A percentile compares a stretch with the other conserved stretches of the same genome.
Conservation (phyloP, 1,139 yeast genomes). For the Zygoascus sp. region DNA sequence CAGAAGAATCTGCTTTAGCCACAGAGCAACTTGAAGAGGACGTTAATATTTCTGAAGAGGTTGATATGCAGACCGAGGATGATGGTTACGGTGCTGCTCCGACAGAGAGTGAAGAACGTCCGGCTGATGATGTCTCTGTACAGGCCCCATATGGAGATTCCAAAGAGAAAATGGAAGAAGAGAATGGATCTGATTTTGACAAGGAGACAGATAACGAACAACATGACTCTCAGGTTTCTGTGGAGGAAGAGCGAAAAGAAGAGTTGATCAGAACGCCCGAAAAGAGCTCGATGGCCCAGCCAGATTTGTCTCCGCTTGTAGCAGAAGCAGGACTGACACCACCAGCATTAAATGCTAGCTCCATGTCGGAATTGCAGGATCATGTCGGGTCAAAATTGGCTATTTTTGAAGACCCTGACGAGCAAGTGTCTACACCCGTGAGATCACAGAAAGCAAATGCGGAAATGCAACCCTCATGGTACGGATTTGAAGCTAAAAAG, state of each 20-base stretch:
- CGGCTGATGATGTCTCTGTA: no score
- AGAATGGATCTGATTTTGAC: no score
- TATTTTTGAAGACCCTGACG: slow-evolving; percentile 20
- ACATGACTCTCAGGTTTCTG: no score
- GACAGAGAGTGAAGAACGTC: no score
- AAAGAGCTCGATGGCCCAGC: background rate
- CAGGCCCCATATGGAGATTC: no score
- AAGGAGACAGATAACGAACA: no score
- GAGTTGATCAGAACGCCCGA: no score
- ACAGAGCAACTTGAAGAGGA: background rate
- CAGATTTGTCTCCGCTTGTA: background rate
- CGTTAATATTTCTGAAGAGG: background rate
- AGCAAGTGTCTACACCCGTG: slow-evolving; percentile 5
- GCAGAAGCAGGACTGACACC: background rate
- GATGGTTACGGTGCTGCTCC: no score
- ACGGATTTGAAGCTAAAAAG: slow-evolving; percentile 20
- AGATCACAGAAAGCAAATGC: background rate
- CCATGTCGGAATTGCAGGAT: slow-evolving; percentile 10
- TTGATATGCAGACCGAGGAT: no score
- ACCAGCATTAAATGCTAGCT: slow-evolving; percentile 3
- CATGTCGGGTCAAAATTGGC: slow-evolving; percentile 13
- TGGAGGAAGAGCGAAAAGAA: no score
- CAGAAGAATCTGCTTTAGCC: background rate
- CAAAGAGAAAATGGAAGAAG: no score
- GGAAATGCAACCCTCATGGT: slow-evolving; percentile 18